phyloP scores from a whole-genome alignment of 2,329 filamentous ascomycete genomes.

The Cercospora janseana region DNA sequence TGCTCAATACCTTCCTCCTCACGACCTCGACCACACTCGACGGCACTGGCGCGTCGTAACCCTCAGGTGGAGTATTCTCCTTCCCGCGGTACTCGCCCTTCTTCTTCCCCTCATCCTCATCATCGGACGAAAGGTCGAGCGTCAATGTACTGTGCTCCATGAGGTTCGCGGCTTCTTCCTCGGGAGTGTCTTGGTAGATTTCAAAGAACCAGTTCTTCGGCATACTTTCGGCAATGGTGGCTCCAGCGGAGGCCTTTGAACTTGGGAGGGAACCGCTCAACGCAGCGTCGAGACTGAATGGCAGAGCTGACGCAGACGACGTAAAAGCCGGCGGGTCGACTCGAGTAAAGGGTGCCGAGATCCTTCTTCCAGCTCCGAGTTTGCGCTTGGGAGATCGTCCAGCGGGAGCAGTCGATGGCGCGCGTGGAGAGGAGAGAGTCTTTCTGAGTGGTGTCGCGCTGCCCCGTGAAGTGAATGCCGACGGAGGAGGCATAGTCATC shows the following conservation, averaged over 20 bases:
- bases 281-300: slow-evolving; percentile 82
- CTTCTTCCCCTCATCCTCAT: slow-evolving; percentile 60
- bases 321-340: slow-evolving; percentile 63
- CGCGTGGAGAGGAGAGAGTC: slow-evolving; percentile 45
- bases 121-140: slow-evolving; percentile 86
- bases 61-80: slow-evolving; percentile 81
- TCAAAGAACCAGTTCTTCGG: slow-evolving; percentile 78
- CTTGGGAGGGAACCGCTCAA: slow-evolving; percentile 66
- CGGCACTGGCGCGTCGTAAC: slow-evolving; percentile 38
- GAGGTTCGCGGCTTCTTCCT: slow-evolving; percentile 87
- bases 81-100: slow-evolving; percentile 68
- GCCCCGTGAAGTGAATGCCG: slow-evolving; percentile 25
- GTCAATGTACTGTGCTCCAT: slow-evolving; percentile 87
- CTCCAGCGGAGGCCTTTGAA: slow-evolving; percentile 47
- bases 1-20: slow-evolving; percentile 32
- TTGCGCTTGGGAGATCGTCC: slow-evolving; percentile 77
- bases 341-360: slow-evolving; percentile 63
- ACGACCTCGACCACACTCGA: slow-evolving; percentile 29
- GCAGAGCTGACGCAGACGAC: slow-evolving; percentile 47
- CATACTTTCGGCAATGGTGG: slow-evolving; percentile 58
- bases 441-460: slow-evolving; percentile 40
- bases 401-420: slow-evolving; percentile 60
- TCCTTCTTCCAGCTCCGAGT: slow-evolving; percentile 60
- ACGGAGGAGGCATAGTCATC: slow-evolving; percentile 41
- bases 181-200: slow-evolving; percentile 87